Conservation (phyloP, 768 basidiomycete genomes). For the Inosperma sp. region DNA sequence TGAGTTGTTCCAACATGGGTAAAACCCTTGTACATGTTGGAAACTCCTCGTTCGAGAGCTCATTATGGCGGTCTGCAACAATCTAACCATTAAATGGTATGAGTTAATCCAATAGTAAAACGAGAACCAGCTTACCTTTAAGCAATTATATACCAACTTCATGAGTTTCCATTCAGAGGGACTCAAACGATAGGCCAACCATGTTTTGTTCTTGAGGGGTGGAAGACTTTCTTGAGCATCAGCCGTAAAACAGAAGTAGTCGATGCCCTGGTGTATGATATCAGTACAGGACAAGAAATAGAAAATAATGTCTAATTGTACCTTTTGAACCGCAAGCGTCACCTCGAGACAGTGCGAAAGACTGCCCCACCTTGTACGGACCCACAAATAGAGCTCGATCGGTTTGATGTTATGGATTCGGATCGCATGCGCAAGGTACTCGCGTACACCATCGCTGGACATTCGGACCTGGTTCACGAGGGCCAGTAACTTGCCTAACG, state of each 20-base stretch:
- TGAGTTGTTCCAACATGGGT: not conserved
- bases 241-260: not conserved
- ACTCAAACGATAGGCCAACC: not conserved
- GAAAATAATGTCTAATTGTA: not conserved
- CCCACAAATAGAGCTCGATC: constrained; percentile 14
- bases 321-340: constrained; percentile 11
- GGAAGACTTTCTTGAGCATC: not conserved
- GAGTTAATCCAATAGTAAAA: not conserved
- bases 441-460: constrained; percentile 8
- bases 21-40: not conserved
- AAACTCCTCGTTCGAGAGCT: not conserved
- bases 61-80: not conserved
- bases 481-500: constrained; percentile 16
- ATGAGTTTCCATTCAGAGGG: constrained; percentile 1
- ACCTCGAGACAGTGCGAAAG: constrained; percentile 14
- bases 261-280: not conserved
- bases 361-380: constrained; percentile 17
- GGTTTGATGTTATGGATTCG: not conserved
- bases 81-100: not conserved
- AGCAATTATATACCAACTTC: not conserved
- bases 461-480: constrained; percentile 16
- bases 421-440: constrained; percentile 9
- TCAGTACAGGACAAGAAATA: not conserved
- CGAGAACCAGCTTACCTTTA: not conserved
- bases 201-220: not conserved